Evolutionary conservation across 371 early-diverging fungal species (phyloP).

Genomic region (Mortierella sp.): DNA sequence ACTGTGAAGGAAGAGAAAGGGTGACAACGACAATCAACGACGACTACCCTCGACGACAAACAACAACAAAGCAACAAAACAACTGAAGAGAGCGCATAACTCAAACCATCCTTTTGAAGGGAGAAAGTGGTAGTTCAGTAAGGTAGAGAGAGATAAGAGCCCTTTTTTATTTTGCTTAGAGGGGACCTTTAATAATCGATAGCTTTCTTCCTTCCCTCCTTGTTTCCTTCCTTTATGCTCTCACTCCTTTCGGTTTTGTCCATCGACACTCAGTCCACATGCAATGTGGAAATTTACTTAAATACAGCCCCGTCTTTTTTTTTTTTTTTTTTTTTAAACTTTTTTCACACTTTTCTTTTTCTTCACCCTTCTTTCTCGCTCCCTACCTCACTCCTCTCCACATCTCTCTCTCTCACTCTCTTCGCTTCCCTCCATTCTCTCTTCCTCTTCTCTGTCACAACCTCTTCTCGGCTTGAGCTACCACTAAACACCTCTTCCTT

Average conservation of each 20-base stretch:
- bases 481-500: background rate
- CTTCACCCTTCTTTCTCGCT: background rate
- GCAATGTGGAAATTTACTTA: too few relatives aligned
- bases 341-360: background rate
- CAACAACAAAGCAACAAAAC: too few relatives aligned
- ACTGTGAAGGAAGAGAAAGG: too few relatives aligned
- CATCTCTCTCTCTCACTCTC: background rate
- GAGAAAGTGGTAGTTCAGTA: too few relatives aligned
- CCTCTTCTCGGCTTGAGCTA: background rate
- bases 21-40: too few relatives aligned
- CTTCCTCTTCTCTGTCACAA: background rate
- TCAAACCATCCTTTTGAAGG: too few relatives aligned
- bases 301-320: background rate
- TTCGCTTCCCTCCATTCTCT: background rate
- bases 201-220: background rate
- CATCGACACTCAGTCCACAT: background rate
- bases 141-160: background rate
- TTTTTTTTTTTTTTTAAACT: slow-evolving; percentile 1
- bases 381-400: background rate
- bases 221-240: background rate
- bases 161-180: background rate
- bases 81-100: too few relatives aligned
- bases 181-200: background rate
- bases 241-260: background rate
- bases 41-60: too few relatives aligned